Evolutionary conservation across 2,329 filamentous ascomycete genomes (phyloP).

Genomic region (Arthrobotrys pseudoclavata): DNA sequence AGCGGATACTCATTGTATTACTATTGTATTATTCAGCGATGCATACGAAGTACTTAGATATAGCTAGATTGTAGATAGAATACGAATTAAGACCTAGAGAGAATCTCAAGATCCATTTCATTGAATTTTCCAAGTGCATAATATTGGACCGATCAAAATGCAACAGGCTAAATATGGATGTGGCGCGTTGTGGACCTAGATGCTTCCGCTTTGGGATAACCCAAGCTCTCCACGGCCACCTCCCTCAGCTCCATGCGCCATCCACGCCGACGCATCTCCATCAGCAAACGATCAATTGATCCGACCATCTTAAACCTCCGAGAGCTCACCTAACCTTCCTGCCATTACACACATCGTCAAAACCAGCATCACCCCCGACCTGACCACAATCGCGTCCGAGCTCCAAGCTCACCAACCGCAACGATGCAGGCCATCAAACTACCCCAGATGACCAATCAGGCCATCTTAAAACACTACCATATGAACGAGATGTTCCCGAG

Average conservation of each 20-base stretch:
- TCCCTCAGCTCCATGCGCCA: constrained; percentile 11
- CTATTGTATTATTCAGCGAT: not conserved
- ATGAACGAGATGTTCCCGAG: constrained; percentile 63
- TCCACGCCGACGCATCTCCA: constrained; percentile 13
- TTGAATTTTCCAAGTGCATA: too few species aligned
- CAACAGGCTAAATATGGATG: constrained; percentile 15
- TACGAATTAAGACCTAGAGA: not conserved
- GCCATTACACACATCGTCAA: constrained; percentile 4
- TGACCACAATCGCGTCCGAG: constrained; percentile 30
- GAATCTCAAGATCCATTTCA: not conserved
- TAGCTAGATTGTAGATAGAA: not conserved
- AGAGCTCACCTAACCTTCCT: not conserved
- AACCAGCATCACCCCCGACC: not conserved
- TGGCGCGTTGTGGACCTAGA: constrained; percentile 26
- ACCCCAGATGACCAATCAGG: constrained; percentile 60
- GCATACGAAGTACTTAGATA: not conserved
- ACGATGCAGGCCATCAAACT: constrained; percentile 36
- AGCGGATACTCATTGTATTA: constrained; percentile 3
- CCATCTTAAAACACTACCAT: constrained; percentile 63
- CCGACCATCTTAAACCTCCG: constrained; percentile 10
- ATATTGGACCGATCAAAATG: not conserved
- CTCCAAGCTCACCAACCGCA: constrained; percentile 34
- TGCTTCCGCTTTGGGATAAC: constrained; percentile 28
- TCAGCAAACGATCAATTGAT: constrained; percentile 5
- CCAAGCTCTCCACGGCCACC: constrained; percentile 42